Evolutionary conservation across 805 yeast genomes (phyloP), one percentile per base, ranked within the genome.

Genomic region (Zygoascus tannicola): DNA sequence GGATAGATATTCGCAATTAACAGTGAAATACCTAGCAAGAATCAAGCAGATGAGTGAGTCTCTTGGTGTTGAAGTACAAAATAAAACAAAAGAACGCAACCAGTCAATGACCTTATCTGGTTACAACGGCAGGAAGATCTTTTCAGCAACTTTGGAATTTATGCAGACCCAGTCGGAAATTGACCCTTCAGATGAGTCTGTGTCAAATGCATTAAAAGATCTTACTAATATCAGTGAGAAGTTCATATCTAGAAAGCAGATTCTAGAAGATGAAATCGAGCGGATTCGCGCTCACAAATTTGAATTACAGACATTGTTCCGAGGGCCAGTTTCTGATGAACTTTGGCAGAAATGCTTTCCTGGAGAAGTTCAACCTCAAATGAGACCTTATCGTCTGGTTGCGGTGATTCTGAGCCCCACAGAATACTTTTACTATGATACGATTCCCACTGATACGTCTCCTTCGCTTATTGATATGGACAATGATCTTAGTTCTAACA

Each of bases 371-470:
- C 15, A 38, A 4, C 52, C 53, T 12, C 42, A 33, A 7, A 22
- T 53, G 40, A 37, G 43, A 12, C 52, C 53, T 5, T 53, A 51
- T 37, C 37, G 36, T 8, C 37, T 53, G 12, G 32, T 38, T 10
- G 56, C 53, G 1, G 48, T 48, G 1, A 46, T 53, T 7, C 42
- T 53, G 15, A 46, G 51, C 20, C 54, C 54, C 3, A 42, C 49
- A 10, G 56, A 53, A 35, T 53, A 46, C 45, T 53, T 44, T 32
- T 47, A 48, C 33, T 21, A 32, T 18, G 34, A 26, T 22, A 32
- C 19, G 35, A 22, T 12, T 14, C 21, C 7, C 20, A 21, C n/a
- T 5, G n/a, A 37, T 3, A 12, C 37, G 8, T 18, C 14, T n/a
- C 39, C 33, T 10, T 42, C 41, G 28, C 32, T 49, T 18, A 48